These are phyloP conservation scores for Hapsidospora chrysogenum DNA, from an alignment of 495 filamentous ascomycete genomes.

Conservation along the genomic window DNA sequence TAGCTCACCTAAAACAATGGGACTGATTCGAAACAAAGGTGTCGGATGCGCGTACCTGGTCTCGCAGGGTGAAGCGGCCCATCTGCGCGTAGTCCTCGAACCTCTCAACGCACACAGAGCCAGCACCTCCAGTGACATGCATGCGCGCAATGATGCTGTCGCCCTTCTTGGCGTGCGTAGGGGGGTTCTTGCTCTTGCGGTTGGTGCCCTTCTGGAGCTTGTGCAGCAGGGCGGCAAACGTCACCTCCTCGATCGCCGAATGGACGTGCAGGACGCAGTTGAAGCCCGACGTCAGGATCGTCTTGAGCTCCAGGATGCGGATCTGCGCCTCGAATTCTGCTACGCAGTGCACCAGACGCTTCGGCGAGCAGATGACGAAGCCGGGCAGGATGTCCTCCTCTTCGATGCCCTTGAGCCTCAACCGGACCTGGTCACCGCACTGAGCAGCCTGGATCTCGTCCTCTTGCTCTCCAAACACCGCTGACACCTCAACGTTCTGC, in stretches of 20 bases:
- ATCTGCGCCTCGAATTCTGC: conserved; percentile 90
- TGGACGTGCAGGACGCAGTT: conserved; percentile 84
- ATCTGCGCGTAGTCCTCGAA: conserved; percentile 92
- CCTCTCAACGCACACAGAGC: conserved; percentile 76
- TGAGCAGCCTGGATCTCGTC: conserved; percentile 67
- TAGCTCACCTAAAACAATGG: conserved; percentile 4
- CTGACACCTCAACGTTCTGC: conserved; percentile 58
- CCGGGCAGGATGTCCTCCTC: conserved; percentile 94
- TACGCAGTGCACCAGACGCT: conserved; percentile 84
- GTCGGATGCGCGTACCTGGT: conserved; percentile 45
- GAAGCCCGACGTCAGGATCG: conserved; percentile 64
- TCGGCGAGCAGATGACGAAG: conserved; percentile 87
- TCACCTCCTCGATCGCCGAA: conserved; percentile 93
- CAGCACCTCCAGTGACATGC: conserved; percentile 69
- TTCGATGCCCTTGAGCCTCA: conserved; percentile 84
- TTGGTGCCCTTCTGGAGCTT: conserved; percentile 95
- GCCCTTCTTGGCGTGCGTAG: conserved; percentile 81
- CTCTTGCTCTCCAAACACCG: conserved; percentile 90
- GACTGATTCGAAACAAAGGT: not conserved
- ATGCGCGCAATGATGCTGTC: conserved; percentile 86
- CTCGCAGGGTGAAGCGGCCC: conserved; percentile 86
- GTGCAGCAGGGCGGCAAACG: conserved; percentile 70
- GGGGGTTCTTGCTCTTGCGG: conserved; percentile 80
- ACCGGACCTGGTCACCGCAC: conserved; percentile 87
- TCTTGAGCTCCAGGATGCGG: conserved; percentile 85